Base-by-base conservation (phyloP, 441 rosid genomes). In the Breynia disticha region DNA sequence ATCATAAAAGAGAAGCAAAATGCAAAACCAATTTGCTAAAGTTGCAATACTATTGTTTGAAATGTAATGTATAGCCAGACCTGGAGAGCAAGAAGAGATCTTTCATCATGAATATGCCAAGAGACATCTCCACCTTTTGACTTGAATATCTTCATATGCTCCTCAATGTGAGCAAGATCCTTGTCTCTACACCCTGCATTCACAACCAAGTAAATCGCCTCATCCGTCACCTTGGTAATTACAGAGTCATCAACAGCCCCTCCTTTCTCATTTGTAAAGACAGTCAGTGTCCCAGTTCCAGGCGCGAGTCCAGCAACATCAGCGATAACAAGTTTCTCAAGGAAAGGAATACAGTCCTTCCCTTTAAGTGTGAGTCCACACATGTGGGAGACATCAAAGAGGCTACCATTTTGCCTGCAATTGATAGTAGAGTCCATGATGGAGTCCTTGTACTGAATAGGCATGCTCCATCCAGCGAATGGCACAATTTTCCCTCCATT, bases 401-500 rank as follows among this genome's bases (percentile, higher is more conserved):
- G 80, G 62, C 91, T 60, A 52, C 98, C 98, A 48, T 88, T 82
- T 49, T 77, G 60, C 67, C 98, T 84, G 67, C 98, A 91, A 60
- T 91, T 91, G 56, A 86, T 72, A 1, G 98, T 82, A 6, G 98
- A 93, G 73, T 93, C 98, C 75, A 93, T 93, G 69, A 93, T 88
- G 0, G 98, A 91, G 61, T 88, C 98, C 72, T 86, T 91, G 80
- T 88, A 91, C 69, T 88, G 98, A 65, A 91, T 84, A 10, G 97
- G 98, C 98, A 91, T 91, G 77, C 95, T 77, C 97, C 97, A 91
- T 55, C 95, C 97, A 49, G 98, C 98, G 60, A 91, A 91, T 16
- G 98, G 95, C 54, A 82, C 98, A 97, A 88, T 91, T 78, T 91
- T 91, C 56, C 81, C 95, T 5, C 95, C 95, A 67, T 86, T 45